Evolutionary conservation across 2,329 filamentous ascomycete genomes (phyloP).

Genomic region (Fusarium armeniacum): DNA sequence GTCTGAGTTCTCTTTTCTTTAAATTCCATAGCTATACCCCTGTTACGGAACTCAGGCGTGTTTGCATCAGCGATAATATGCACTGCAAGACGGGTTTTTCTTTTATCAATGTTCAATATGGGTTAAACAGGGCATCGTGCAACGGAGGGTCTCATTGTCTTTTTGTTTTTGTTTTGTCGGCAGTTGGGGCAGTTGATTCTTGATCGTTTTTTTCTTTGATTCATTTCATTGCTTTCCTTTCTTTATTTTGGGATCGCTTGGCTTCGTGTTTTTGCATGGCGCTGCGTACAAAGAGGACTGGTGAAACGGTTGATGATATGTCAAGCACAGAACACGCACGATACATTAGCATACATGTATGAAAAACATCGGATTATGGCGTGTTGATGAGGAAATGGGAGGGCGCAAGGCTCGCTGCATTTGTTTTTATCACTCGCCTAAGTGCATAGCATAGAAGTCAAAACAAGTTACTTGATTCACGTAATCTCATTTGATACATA

Average conservation of each 20-base stretch:
- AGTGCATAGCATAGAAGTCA: conserved; percentile 30
- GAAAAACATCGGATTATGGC: conserved; percentile 27
- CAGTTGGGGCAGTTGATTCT: conserved; percentile 10
- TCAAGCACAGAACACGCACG: conserved; percentile 36
- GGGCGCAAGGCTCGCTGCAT: conserved; percentile 20
- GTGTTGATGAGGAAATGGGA: conserved; percentile 20
- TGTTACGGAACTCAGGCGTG: conserved; percentile 42
- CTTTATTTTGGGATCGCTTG: conserved; percentile 14
- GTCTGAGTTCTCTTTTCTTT: conserved; percentile 27
- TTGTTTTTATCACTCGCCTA: conserved; percentile 19
- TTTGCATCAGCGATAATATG: conserved; percentile 37
- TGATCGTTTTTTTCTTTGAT: not conserved
- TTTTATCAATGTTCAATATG: conserved; percentile 27
- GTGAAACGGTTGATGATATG: conserved; percentile 37
- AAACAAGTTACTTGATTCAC: conserved; percentile 29
- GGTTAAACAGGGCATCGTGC: conserved; percentile 31
- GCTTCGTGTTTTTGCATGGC: conserved; percentile 44
- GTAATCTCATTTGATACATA: not conserved
- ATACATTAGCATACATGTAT: conserved; percentile 38
- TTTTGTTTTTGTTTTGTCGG: conserved; percentile 18
- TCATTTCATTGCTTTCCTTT: conserved; percentile 10
- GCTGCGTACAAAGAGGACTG: conserved; percentile 42
- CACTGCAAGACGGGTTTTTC: conserved; percentile 27
- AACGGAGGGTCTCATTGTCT: conserved; percentile 25
- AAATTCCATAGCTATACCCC: conserved; percentile 42